Percentiles rank a stretch among this genome's conserved stretches.
These are phyloP conservation scores for Stramenopiles sp. DNA, from an alignment of 352 stramenopile species.

Conservation along the genomic window DNA sequence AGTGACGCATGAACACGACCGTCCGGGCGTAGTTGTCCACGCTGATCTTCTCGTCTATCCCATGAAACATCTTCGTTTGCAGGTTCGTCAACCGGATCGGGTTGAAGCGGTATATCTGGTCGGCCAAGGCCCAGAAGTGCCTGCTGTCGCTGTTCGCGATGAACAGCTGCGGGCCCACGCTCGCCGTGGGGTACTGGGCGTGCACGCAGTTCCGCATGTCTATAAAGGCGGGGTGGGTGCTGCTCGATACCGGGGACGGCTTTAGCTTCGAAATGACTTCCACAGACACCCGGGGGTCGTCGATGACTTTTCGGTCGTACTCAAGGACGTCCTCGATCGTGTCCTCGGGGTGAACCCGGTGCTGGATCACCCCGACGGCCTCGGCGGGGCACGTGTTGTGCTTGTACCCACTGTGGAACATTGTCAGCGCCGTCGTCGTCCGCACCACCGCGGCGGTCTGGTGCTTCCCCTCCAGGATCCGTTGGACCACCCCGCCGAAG, in stretches of 20 bases:
- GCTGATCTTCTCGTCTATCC: slow-evolving; percentile 22
- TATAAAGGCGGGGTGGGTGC: slow-evolving; percentile 11
- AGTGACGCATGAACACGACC: background rate
- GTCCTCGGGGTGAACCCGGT: slow-evolving; percentile 23
- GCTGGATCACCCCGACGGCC: slow-evolving; percentile 20
- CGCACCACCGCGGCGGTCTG: slow-evolving; percentile 20
- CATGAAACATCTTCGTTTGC: slow-evolving; percentile 26
- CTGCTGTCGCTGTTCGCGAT: slow-evolving; percentile 25
- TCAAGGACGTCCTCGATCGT: slow-evolving; percentile 20
- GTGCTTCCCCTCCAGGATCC: slow-evolving; percentile 18
- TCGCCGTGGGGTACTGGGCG: slow-evolving; percentile 14
- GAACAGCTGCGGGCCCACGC: slow-evolving; percentile 18
- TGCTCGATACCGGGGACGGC: slow-evolving; percentile 9
- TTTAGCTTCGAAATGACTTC: slow-evolving; percentile 12
- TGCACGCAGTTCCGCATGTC: background rate
- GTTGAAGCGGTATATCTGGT: slow-evolving; percentile 24
- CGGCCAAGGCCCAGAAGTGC: slow-evolving; percentile 21
- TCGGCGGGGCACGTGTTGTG: slow-evolving; percentile 23
- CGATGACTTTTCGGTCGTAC: slow-evolving; percentile 26
- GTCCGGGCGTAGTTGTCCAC: background rate
- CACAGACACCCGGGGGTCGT: slow-evolving; percentile 21
- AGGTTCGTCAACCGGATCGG: slow-evolving; percentile 22
- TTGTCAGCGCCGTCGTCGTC: slow-evolving; percentile 24
- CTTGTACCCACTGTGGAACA: slow-evolving; percentile 21
- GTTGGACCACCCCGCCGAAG: slow-evolving; percentile 19